Base-by-base conservation (phyloP, 2,329 filamentous ascomycete species). In the Clonostachys byssicola region DNA sequence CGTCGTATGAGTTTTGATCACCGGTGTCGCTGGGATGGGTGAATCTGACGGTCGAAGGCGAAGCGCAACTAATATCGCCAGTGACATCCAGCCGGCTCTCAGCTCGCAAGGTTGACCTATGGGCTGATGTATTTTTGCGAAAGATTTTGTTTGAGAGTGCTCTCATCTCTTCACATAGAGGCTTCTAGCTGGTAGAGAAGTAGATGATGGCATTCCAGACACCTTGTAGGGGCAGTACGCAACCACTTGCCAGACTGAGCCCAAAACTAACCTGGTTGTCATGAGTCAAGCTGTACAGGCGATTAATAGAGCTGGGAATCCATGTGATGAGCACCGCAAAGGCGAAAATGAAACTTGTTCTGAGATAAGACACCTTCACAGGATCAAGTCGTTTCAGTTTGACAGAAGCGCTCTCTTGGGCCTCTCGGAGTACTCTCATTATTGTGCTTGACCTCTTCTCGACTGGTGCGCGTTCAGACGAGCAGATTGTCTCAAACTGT, bases 161-260 rank as follows among this genome's bases (percentile, higher is more conserved):
- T 39, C 41, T 50, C 5, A 54, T n/a, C 41, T 61, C 63, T n/a
- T 59, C 61, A 40, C 54, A 39, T 10, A 68, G 53, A 1, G 51
- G 56, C 13, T 52, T 55, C 76, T 74, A 80, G 54, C 74, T 88
- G 2, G 86, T 88, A 4, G 77, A 80, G 51, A 87, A 78, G 63
- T 89, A 92, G 44, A 92, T 89, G 43, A 88, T 66, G 34, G 84
- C 78, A 58, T 92, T 92, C 87, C 88, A 92, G 43, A 90, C 80
- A 1, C 89, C 88, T 61, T 92, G 89, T 1, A 90, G 71, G 0
- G 88, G 87, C 5, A 92, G 71, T 0, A 92, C 87, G 12, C 88
- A 74, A 3, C 84, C 83, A 20, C 85, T 85, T 1, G 81, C 78
- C 36, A 89, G 75, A 58, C 86, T 86, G 40, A 92, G 74, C 3